Base-by-base conservation (phyloP, 768 basidiomycete species). In the Mycena albidolilacea region DNA sequence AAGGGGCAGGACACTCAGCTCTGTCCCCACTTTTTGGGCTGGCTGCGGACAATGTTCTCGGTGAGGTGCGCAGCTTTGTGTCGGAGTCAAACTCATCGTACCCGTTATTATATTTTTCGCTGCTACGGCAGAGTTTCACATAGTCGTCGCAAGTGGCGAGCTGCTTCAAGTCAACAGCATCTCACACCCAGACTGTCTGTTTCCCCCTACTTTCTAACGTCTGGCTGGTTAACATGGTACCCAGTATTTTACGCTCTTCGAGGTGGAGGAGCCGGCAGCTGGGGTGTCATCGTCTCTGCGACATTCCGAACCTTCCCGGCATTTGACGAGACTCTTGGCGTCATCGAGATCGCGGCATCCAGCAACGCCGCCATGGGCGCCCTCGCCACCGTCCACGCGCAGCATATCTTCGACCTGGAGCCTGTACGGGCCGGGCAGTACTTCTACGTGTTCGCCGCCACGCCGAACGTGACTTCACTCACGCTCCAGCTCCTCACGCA, bases 361-460 rank as follows among this genome's bases (percentile, higher is more conserved):
- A 73, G 73, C 43, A 72, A 75, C 60, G 68, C 70, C 15, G 66
- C 72, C 55, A 78, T 79, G 66, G 78, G 77, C 7, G 75, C 76
- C 55, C 64, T 84, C 39, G 77, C 77, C 39, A 71, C 77, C 46
- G 15, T 17, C 17, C 46, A 48, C 50, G 80, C 83, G 17, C 73
- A 73, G 21, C 84, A 84, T 54, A 82, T 84, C 48, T 82, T 80
- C 62, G 81, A 82, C 63, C 79, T 79, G 75, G 83, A 84, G 67
- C 46, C 75, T 19, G 58, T 79, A 5, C 76, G 73, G 37, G 77
- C 78, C 11, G 80, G 79, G 17, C 82, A 81, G 69, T 83, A 82
- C 60, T 79, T 82, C 68, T 78, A 70, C 37, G 57, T 78, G 4
- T 72, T 67, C 7, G 38, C 74, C 3, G 54, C 52, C n/a, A 73